Conservation (phyloP, 441 rosid genomes). For the Pelargonium myrrhifolium region DNA sequence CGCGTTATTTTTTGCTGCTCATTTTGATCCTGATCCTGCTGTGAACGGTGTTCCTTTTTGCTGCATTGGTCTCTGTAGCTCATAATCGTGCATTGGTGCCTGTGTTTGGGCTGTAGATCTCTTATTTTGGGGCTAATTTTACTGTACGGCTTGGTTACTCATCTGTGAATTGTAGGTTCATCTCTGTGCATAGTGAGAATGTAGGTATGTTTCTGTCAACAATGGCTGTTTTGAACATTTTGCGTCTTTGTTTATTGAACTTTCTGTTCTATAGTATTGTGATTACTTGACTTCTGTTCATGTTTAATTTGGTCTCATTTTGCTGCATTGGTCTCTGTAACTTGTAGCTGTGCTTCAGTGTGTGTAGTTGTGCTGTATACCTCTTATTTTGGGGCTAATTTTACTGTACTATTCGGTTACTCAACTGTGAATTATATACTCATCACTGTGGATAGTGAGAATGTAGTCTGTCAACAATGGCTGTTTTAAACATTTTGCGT, state of each 20-base stretch:
- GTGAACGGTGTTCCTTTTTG: background rate
- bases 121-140: background rate
- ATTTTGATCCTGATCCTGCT: slow-evolving; percentile 1
- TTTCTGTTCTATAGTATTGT: background rate
- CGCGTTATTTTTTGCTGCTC: background rate
- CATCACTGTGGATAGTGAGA: background rate
- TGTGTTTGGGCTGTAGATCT: background rate
- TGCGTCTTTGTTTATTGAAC: background rate
- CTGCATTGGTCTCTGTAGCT: slow-evolving; percentile 4
- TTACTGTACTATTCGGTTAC: background rate
- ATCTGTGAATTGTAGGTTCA: background rate
- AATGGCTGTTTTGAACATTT: background rate
- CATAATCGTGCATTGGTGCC: background rate
- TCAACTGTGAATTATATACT: background rate
- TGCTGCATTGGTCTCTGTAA: background rate
- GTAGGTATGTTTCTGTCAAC: background rate
- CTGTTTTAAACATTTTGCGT: background rate
- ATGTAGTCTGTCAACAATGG: background rate
- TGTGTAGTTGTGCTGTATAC: background rate
- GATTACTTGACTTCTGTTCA: too few species aligned
- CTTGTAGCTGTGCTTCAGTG: background rate
- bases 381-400: slow-evolving; percentile 3
- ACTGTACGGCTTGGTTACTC: background rate
- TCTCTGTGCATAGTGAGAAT: background rate
- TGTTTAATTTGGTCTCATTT: background rate